Evolutionary conservation across 83 land plant species (phyloP).

Genomic region (Picea abies): DNA sequence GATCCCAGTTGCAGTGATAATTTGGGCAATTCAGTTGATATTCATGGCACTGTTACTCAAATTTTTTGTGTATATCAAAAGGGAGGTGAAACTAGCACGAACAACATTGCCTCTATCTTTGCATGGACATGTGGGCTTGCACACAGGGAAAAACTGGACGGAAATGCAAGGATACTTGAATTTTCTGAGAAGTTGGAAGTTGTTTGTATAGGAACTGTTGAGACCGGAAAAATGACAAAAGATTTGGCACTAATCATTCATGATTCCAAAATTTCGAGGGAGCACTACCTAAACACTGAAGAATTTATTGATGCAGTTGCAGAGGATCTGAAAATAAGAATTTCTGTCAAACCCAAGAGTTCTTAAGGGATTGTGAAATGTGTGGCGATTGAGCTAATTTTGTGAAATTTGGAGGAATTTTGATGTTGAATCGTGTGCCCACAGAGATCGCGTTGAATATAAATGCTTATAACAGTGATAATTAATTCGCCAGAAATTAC

Average conservation of each 20-base stretch:
- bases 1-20: too few relatives aligned
- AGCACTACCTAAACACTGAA: constrained; percentile 60
- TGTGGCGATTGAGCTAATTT: too few relatives aligned
- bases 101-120: constrained; percentile 92
- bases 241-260: constrained; percentile 79
- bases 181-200: constrained; percentile 83
- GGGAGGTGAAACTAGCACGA: constrained; percentile 96
- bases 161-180: constrained; percentile 56
- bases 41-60: constrained; percentile 78
- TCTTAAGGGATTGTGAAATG: too few relatives aligned
- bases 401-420: too few relatives aligned
- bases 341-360: too few relatives aligned
- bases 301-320: too few relatives aligned
- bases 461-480: too few relatives aligned
- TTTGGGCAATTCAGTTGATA: too few relatives aligned
- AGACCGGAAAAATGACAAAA: constrained; percentile 91
- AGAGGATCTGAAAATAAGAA: too few relatives aligned
- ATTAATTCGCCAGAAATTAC: too few relatives aligned
- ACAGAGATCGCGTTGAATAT: too few relatives aligned
- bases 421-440: too few relatives aligned
- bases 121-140: constrained; percentile 90
- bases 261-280: constrained; percentile 56
- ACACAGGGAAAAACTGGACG: constrained; percentile 85
- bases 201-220: constrained; percentile 74
- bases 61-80: constrained; percentile 82